phyloP scores from a whole-genome alignment of 768 basidiomycete species.

The Mycena latifolia region DNA sequence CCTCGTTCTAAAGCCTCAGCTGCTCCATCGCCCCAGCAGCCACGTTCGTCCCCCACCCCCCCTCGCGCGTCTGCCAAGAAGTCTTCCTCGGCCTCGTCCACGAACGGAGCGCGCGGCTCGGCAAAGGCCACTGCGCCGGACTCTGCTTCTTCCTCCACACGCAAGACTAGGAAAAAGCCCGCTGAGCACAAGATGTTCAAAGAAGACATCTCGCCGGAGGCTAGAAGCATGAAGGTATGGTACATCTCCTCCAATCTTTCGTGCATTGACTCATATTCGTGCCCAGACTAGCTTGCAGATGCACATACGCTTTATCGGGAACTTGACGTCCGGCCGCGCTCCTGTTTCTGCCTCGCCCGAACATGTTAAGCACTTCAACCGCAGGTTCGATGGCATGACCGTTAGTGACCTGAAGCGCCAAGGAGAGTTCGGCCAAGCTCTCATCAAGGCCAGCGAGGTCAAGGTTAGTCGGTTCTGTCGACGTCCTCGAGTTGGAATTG shows the following conservation, averaged over 20 bases:
- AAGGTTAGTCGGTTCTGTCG: not conserved
- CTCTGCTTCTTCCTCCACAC: no score
- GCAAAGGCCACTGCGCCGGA: not conserved
- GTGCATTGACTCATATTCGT: not conserved
- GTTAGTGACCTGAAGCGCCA: not conserved
- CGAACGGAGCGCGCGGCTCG: not conserved
- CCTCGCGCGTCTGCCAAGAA: slow-evolving; percentile 4
- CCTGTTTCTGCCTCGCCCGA: not conserved
- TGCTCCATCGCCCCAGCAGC: not conserved
- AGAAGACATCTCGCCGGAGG: not conserved
- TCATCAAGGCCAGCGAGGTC: slow-evolving; percentile 7
- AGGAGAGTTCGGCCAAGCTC: not conserved
- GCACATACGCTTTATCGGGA: slow-evolving; percentile 8
- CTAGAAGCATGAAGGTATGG: not conserved
- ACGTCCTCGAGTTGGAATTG: not conserved
- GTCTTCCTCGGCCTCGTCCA: not conserved
- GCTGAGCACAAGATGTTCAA: slow-evolving; percentile 8
- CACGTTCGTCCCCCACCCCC: not conserved
- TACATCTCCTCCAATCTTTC: not conserved
- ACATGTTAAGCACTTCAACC: slow-evolving; percentile 1
- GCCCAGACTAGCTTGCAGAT: not conserved
- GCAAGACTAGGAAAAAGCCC: not conserved
- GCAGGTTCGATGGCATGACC: not conserved
- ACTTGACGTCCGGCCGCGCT: not conserved
- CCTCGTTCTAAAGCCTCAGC: no score